A percentile compares a stretch with the other conserved stretches of the same genome.
Conservation (phyloP, 208 protist genomes). For the Leishmania amazonensis region DNA sequence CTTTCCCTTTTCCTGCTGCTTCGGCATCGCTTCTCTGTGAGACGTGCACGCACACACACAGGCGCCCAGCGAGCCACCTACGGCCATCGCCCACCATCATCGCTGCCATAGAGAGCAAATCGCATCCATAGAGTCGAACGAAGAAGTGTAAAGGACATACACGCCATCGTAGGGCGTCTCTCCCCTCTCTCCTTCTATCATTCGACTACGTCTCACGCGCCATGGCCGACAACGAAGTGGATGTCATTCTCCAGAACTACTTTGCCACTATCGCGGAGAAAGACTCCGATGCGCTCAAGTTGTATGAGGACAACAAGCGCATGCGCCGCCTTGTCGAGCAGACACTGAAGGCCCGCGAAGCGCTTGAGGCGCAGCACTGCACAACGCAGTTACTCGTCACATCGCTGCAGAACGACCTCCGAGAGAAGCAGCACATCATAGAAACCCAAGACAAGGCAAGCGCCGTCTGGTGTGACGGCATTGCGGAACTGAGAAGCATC, state of each 20-base stretch:
- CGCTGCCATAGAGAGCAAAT: background rate
- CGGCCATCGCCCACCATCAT: background rate
- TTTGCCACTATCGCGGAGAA: conserved; percentile 71
- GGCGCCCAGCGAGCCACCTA: background rate
- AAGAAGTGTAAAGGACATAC: background rate
- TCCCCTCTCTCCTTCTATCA: background rate
- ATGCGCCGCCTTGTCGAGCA: conserved; percentile 64
- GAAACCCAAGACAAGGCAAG: conserved; percentile 50
- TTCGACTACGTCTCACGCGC: background rate
- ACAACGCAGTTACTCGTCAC: conserved; percentile 41
- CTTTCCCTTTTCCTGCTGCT: background rate
- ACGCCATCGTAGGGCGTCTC: background rate
- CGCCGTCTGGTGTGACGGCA: conserved; percentile 33
- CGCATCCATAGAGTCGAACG: background rate
- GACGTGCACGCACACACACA: background rate
- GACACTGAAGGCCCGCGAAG: conserved; percentile 37
- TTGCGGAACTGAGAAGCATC: conserved; percentile 36
- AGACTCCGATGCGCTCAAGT: conserved; percentile 74
- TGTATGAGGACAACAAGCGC: conserved; percentile 76
- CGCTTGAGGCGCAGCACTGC: conserved; percentile 47
- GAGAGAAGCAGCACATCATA: conserved; percentile 55
- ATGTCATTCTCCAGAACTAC: conserved; percentile 66
- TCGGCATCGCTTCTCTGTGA: background rate
- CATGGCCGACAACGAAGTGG: conserved; percentile 61
- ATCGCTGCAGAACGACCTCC: conserved; percentile 51